phyloP scores from a whole-genome alignment of 2,329 filamentous ascomycete species.

The Capronia coronata region DNA sequence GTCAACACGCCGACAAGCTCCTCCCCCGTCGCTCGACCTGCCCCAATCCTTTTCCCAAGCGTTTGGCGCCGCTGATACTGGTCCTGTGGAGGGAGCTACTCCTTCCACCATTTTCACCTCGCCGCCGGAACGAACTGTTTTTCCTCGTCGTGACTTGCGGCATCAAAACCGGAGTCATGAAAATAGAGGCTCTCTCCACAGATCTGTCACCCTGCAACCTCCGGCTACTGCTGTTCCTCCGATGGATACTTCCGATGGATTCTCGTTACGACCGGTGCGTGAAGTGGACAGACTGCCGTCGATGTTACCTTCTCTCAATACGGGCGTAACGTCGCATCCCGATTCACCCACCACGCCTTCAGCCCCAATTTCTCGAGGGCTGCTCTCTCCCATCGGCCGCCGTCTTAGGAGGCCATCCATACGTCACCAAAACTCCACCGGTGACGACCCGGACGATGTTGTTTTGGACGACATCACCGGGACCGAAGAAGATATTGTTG shows the following conservation, averaged over 20 bases:
- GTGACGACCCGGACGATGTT: conserved; percentile 80
- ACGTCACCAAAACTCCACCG: conserved; percentile 77
- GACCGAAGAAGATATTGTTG: conserved; percentile 46
- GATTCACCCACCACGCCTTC: conserved; percentile 83
- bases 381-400: conserved; percentile 49
- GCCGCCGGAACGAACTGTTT: conserved; percentile 63
- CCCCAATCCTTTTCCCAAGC: conserved; percentile 52
- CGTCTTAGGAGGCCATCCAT: conserved; percentile 72
- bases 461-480: conserved; percentile 75
- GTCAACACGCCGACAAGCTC: conserved; percentile 66
- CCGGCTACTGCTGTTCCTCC: conserved; percentile 60
- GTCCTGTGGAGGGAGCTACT: conserved; percentile 55
- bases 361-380: conserved; percentile 55
- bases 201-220: conserved; percentile 56
- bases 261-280: conserved; percentile 68
- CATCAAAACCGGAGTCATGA: conserved; percentile 45
- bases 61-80: conserved; percentile 37
- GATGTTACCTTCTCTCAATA: conserved; percentile 65
- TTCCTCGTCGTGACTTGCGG: conserved; percentile 45
- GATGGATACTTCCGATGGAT: conserved; percentile 64
- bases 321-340: conserved; percentile 75
- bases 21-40: conserved; percentile 78
- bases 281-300: conserved; percentile 77
- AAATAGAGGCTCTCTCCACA: conserved; percentile 41
- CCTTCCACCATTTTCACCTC: conserved; percentile 61